Percentiles rank a stretch among this genome's conserved stretches.
phyloP scores from a whole-genome alignment of 2,329 filamentous ascomycete species.

The Scytalidium sp. region DNA sequence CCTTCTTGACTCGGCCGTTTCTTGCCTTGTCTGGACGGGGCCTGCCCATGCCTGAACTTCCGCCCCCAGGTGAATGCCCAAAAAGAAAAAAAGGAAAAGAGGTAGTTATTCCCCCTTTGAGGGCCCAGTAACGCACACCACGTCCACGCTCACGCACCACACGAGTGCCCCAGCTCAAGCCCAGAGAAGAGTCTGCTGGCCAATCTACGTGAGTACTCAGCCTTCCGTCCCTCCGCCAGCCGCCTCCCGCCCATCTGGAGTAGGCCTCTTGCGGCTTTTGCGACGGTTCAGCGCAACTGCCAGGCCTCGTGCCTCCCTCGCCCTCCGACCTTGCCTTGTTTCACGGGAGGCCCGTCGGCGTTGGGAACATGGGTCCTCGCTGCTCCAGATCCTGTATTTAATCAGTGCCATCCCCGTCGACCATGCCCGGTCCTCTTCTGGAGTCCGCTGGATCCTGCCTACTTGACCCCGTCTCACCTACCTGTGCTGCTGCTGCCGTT shows the following conservation, averaged over 20 bases:
- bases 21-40: neutral
- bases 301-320: neutral
- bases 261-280: neutral
- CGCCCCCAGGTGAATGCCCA: neutral
- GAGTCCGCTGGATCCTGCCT: neutral
- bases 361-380: neutral
- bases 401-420: neutral
- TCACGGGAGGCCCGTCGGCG: neutral
- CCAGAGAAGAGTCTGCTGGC: neutral
- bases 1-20: neutral
- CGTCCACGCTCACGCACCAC: neutral
- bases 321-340: neutral
- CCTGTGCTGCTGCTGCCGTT: neutral
- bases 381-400: neutral
- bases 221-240: neutral
- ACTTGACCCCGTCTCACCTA: neutral
- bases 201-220: neutral
- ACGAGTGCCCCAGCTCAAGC: neutral
- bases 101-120: too few relatives aligned
- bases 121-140: neutral
- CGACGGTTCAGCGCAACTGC: neutral
- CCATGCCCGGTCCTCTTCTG: neutral
- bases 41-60: neutral
- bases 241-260: neutral
- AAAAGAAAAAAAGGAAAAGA: too few relatives aligned